Conservation (phyloP, 345 rosid species). For the Camelina laxa region DNA sequence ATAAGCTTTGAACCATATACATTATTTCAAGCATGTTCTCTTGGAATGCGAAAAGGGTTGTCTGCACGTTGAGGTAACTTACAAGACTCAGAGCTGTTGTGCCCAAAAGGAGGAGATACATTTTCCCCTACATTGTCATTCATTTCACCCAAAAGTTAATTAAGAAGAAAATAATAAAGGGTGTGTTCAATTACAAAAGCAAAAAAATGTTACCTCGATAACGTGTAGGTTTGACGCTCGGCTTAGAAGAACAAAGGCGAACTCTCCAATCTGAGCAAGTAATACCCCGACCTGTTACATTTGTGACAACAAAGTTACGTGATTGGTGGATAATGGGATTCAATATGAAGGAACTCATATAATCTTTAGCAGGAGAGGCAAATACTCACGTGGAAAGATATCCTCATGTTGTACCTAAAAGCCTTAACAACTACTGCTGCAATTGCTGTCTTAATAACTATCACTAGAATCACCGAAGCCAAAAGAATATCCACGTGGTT, state of each 20-base stretch:
- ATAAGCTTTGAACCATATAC: background rate
- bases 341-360: background rate
- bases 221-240: slow-evolving; percentile 96
- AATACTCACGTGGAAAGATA: slow-evolving; percentile 87
- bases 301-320: background rate
- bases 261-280: slow-evolving; percentile 99
- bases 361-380: slow-evolving; percentile 25
- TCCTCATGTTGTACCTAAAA: slow-evolving; percentile 80
- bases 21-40: slow-evolving; percentile 23
- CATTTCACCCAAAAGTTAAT: background rate
- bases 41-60: background rate
- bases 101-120: slow-evolving; percentile 98
- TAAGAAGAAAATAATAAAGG: background rate
- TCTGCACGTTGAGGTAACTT: slow-evolving; percentile 32
- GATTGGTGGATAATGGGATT: background rate
- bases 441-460: slow-evolving; percentile 87
- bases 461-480: slow-evolving; percentile 91
- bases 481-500: slow-evolving; percentile 96
- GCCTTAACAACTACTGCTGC: slow-evolving; percentile 69
- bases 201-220: slow-evolving; percentile 65
- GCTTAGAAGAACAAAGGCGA: slow-evolving; percentile 92
- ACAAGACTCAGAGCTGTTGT: slow-evolving; percentile 98
- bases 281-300: slow-evolving; percentile 74
- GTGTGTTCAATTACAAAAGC: background rate
- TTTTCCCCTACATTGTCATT: slow-evolving; percentile 75